A percentile compares a stretch with the other conserved stretches of the same genome.
These are phyloP conservation scores for Salvia splendens DNA, from an alignment of 257 asterid species.

Conservation along the genomic window DNA sequence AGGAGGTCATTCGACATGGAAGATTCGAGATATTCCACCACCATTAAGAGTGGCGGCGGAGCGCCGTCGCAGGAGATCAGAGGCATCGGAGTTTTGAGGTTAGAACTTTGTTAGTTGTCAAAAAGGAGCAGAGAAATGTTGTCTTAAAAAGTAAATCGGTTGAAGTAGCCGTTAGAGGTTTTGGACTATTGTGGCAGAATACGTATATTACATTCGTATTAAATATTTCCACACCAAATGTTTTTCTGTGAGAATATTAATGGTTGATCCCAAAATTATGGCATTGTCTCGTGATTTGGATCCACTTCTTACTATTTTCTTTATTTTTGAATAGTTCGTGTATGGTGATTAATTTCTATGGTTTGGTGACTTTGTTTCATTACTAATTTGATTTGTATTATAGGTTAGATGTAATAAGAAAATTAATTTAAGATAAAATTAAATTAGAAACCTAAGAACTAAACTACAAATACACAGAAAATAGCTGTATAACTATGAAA, in stretches of 20 bases:
- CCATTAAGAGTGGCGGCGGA: conserved; percentile 40
- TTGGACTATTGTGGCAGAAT: neutral
- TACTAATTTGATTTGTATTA: too few relatives aligned
- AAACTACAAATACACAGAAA: too few relatives aligned
- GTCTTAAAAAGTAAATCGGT: conserved; percentile 1
- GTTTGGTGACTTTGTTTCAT: too few relatives aligned
- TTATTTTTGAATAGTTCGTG: too few relatives aligned
- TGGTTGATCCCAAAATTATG: neutral
- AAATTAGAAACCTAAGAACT: too few relatives aligned
- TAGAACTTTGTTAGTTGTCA: neutral
- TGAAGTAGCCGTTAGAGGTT: conserved; percentile 51
- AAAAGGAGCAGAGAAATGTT: neutral
- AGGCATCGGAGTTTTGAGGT: conserved; percentile 29
- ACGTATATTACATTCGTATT: conserved; percentile 2
- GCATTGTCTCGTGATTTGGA: too few relatives aligned
- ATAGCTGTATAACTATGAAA: too few relatives aligned
- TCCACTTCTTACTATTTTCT: too few relatives aligned
- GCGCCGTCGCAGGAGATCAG: conserved; percentile 29
- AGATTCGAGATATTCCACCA: conserved; percentile 74
- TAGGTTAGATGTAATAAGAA: too few relatives aligned
- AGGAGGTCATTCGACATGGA: conserved; percentile 78
- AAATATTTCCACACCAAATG: neutral
- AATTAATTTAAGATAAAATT: too few relatives aligned
- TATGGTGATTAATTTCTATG: too few relatives aligned
- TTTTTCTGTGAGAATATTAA: neutral